Conservation (phyloP, 2,329 filamentous ascomycete species). For the Scedosporium minutisporum region DNA sequence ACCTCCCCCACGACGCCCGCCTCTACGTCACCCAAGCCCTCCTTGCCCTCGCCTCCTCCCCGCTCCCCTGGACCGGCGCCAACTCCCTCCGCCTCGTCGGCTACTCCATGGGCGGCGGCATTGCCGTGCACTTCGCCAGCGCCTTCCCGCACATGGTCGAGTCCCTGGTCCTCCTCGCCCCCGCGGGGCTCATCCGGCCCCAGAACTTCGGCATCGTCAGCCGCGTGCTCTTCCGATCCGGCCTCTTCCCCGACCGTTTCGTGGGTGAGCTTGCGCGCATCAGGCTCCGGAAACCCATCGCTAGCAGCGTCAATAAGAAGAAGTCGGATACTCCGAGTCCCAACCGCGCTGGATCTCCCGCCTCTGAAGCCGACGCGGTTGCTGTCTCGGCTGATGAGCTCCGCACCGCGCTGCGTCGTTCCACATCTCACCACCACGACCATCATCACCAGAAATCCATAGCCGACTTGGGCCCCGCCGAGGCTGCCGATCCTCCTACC, state of each 20-base stretch:
- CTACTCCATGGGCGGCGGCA: slow-evolving; percentile 74
- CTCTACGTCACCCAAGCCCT: slow-evolving; percentile 67
- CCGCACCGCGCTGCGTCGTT: slow-evolving; percentile 8
- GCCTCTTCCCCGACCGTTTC: slow-evolving; percentile 42
- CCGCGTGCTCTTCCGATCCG: slow-evolving; percentile 44
- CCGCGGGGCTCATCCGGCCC: slow-evolving; percentile 60
- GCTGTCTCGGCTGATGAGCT: slow-evolving; percentile 6
- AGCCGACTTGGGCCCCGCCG: slow-evolving; percentile 31
- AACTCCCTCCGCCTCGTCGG: slow-evolving; percentile 58
- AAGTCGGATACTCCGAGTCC: slow-evolving; percentile 8
- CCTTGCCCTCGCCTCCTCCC: slow-evolving; percentile 59
- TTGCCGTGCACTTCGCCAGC: slow-evolving; percentile 64
- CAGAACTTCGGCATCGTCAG: slow-evolving; percentile 40
- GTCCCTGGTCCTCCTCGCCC: slow-evolving; percentile 66
- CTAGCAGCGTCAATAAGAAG: slow-evolving; percentile 21
- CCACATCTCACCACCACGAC: not conserved
- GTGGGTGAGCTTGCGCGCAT: slow-evolving; percentile 36
- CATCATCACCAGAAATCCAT: slow-evolving; percentile 14
- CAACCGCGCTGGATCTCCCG: not conserved
- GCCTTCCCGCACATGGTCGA: slow-evolving; percentile 62
- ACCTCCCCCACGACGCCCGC: slow-evolving; percentile 61
- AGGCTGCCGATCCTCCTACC: slow-evolving; percentile 23
- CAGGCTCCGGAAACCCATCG: slow-evolving; percentile 42
- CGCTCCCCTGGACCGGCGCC: slow-evolving; percentile 54
- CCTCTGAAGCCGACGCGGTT: slow-evolving; percentile 6